Conservation (phyloP, 2,329 filamentous ascomycete genomes). For the Harringtonia aguacate region DNA sequence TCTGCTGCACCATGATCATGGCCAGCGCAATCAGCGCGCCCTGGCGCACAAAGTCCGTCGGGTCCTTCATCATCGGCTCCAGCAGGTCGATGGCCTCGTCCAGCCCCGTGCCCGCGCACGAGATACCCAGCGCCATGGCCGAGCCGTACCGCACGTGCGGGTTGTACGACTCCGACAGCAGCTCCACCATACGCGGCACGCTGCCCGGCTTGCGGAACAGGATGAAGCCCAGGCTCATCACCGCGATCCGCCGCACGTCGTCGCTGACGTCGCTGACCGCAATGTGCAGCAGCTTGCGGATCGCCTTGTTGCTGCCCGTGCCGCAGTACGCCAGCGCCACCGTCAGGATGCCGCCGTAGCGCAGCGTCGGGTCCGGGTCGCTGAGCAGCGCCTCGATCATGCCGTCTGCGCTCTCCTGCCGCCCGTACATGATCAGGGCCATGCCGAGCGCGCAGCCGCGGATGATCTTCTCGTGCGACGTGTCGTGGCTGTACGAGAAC, state of each 20-base stretch:
- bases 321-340: slow-evolving; percentile 95
- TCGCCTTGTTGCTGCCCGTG: slow-evolving; percentile 96
- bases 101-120: slow-evolving; percentile 89
- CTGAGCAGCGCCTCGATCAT: slow-evolving; percentile 88
- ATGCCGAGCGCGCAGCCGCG: slow-evolving; percentile 92
- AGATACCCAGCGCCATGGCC: slow-evolving; percentile 96
- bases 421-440: slow-evolving; percentile 96
- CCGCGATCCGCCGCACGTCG: slow-evolving; percentile 88
- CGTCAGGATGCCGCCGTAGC: slow-evolving; percentile 98
- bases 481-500: slow-evolving; percentile 96
- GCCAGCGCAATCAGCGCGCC: slow-evolving; percentile 87
- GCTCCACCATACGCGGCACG: slow-evolving; percentile 96
- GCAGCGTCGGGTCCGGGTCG: slow-evolving; percentile 84
- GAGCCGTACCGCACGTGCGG: slow-evolving; percentile 96
- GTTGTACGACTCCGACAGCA: slow-evolving; percentile 97
- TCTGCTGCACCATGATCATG: slow-evolving; percentile 99
- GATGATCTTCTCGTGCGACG: slow-evolving; percentile 97
- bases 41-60: slow-evolving; percentile 95
- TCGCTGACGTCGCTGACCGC: slow-evolving; percentile 98
- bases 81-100: slow-evolving; percentile 94
- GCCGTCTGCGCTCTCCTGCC: slow-evolving; percentile 89
- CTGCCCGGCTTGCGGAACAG: slow-evolving; percentile 96
- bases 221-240: slow-evolving; percentile 97
- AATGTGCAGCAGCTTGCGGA: slow-evolving; percentile 87
- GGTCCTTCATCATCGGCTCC: slow-evolving; percentile 99